These are phyloP conservation scores for Leccinum boreale DNA, from an alignment of 768 basidiomycete genomes.

Conservation along the genomic window DNA sequence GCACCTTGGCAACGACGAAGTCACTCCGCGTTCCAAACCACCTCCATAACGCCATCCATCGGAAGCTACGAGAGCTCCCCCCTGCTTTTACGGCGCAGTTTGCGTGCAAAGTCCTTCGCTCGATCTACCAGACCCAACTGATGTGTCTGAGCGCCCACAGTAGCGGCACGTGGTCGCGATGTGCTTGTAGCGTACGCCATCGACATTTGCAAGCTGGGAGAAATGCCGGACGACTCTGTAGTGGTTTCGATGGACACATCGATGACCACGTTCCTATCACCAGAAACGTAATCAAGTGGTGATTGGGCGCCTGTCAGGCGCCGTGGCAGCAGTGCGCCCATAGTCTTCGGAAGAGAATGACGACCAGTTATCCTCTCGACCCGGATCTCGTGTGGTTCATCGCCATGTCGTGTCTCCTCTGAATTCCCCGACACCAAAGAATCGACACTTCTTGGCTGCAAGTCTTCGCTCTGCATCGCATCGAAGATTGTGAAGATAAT, in stretches of 20 bases:
- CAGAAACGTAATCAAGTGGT: slow-evolving; percentile 32
- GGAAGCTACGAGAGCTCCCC: slow-evolving; percentile 7
- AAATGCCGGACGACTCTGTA: slow-evolving; percentile 7
- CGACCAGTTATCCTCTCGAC: slow-evolving; percentile 46
- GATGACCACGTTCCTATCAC: slow-evolving; percentile 37
- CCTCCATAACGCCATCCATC: slow-evolving; percentile 20
- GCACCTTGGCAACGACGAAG: slow-evolving; percentile 28
- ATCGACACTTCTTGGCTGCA: slow-evolving; percentile 43
- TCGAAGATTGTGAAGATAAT: slow-evolving; percentile 1
- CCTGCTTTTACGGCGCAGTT: slow-evolving; percentile 40
- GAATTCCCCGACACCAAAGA: slow-evolving; percentile 41
- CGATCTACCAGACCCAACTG: slow-evolving; percentile 32
- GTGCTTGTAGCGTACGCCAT: slow-evolving; percentile 21
- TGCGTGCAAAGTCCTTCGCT: slow-evolving; percentile 42
- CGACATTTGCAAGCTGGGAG: slow-evolving; percentile 9
- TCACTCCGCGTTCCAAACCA: slow-evolving; percentile 5
- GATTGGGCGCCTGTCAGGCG: slow-evolving; percentile 44
- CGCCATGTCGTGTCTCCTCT: slow-evolving; percentile 33
- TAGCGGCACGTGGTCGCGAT: slow-evolving; percentile 37
- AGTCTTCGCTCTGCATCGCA: slow-evolving; percentile 9
- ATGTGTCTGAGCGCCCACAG: slow-evolving; percentile 25
- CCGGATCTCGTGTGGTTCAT: slow-evolving; percentile 48
- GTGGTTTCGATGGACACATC: slow-evolving; percentile 49
- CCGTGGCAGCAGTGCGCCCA: slow-evolving; percentile 44
- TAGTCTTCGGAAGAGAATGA: slow-evolving; percentile 40